Evolutionary conservation across 257 asterid species (phyloP), one percentile per base, ranked within the genome.

Genomic region (Ligustrum vulgare): DNA sequence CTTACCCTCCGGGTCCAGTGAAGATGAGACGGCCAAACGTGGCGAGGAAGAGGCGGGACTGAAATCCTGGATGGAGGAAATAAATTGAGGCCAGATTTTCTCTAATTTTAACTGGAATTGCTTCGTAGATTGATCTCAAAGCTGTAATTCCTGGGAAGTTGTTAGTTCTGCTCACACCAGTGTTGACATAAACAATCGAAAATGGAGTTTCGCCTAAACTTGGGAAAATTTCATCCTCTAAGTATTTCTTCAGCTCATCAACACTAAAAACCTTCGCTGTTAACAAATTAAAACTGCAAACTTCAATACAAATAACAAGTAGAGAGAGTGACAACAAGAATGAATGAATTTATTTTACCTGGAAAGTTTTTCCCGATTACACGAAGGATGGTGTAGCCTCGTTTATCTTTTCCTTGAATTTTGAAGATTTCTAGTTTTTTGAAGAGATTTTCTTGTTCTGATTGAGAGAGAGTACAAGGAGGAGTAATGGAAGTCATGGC

Each of bases 61-160:
- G 98, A 32, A 93, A 31, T 2, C 96, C 87, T 2, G 98, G 96
- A 70, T 93, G 98, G 1, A 93, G 87, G 73, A 91, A 93, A 67
- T 91, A 93, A 35, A 93, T 60, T 4, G 87, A 75, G 13, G 83
- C 83, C 82, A 93, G 64, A 70, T 87, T 81, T 3, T 82, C 87
- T 25, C 68, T 82, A 31, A 89, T 65, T 2, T 70, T 67, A 37
- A 11, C 74, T 16, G 98, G 97, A 76, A 91, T 78, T 2, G 91
- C 85, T 32, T 90, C 90, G 68, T 84, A 83, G 73, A 91, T 74
- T 12, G 84, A 67, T 75, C 81, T 84, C 58, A 93, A 18, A 9
- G 85, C 90, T 6, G 90, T 82, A 13, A 91, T 82, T 31, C 98
- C 98, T 0, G 90, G 92, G 81, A 86, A 90, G 72, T 93, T 93